Evolutionary conservation across 345 rosid genomes (phyloP).

Genomic region (Psidium guajava): DNA sequence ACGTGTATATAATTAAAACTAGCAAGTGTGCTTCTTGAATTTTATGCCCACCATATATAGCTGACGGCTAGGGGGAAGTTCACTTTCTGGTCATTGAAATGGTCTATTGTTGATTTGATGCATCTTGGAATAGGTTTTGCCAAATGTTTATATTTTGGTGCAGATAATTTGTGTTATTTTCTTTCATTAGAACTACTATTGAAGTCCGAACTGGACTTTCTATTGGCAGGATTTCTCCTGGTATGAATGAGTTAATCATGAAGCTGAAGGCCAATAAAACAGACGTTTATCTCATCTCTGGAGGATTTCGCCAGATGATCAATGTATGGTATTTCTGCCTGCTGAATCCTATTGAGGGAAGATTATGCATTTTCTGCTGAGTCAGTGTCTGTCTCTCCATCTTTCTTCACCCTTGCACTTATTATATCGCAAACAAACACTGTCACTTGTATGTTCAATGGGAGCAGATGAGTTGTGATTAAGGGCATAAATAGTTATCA

Average conservation of each 20-base stretch:
- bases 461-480: neutral
- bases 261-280: constrained; percentile 58
- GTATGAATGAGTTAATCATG: constrained; percentile 66
- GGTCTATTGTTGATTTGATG: neutral
- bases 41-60: neutral
- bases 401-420: neutral
- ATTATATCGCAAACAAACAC: neutral
- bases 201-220: neutral
- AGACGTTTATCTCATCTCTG: constrained; percentile 73
- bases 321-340: constrained; percentile 34
- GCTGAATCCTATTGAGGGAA: neutral
- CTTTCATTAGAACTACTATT: neutral
- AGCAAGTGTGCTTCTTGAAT: neutral
- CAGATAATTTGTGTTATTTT: neutral
- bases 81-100: neutral
- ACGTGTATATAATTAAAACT: neutral
- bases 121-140: neutral
- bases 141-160: neutral
- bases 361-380: neutral
- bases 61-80: neutral
- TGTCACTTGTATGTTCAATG: neutral
- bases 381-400: neutral
- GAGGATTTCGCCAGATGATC: constrained; percentile 98
- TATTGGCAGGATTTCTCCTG: constrained; percentile 58
- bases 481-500: neutral